Percentiles rank a stretch among this genome's conserved stretches.
These are phyloP conservation scores for Purpureocillium lavendulum DNA, from an alignment of 2,329 filamentous ascomycete genomes.

Conservation along the genomic window DNA sequence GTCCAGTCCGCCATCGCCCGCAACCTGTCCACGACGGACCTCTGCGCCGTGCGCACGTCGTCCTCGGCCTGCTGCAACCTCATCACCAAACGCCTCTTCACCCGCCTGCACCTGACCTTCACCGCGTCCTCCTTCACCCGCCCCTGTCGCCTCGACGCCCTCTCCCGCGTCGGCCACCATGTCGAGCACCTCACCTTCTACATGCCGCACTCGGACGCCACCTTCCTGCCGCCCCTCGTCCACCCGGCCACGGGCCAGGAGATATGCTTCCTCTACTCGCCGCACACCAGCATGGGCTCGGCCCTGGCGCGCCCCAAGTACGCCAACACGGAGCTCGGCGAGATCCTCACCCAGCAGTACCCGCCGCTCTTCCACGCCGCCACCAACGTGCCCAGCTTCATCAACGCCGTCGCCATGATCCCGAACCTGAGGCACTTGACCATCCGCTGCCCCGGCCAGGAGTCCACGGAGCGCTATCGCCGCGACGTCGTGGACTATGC, in stretches of 20 bases:
- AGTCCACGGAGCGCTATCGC: slow-evolving; percentile 60
- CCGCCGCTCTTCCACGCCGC: slow-evolving; percentile 84
- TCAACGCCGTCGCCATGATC: slow-evolving; percentile 62
- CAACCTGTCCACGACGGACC: slow-evolving; percentile 39
- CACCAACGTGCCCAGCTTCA: slow-evolving; percentile 79
- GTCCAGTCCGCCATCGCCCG: slow-evolving; percentile 43
- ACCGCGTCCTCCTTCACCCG: slow-evolving; percentile 68
- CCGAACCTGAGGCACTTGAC: slow-evolving; percentile 65
- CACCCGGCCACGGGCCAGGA: slow-evolving; percentile 70
- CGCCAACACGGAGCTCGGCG: slow-evolving; percentile 68
- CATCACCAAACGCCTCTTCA: slow-evolving; percentile 61
- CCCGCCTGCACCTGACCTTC: slow-evolving; percentile 62
- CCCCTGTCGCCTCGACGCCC: slow-evolving; percentile 61
- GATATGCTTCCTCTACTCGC: slow-evolving; percentile 73
- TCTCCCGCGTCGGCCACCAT: slow-evolving; percentile 70
- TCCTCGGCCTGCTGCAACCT: slow-evolving; percentile 64
- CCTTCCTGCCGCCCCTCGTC: slow-evolving; percentile 76
- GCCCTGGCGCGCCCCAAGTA: slow-evolving; percentile 65
- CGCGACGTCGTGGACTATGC: slow-evolving; percentile 80
- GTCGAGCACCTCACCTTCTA: slow-evolving; percentile 71
- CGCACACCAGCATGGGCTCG: slow-evolving; percentile 58
- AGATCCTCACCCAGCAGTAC: slow-evolving; percentile 78
- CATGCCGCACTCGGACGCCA: slow-evolving; percentile 68
- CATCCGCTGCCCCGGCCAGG: slow-evolving; percentile 67
- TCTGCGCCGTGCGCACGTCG: slow-evolving; percentile 55